Evolutionary conservation across 2,329 filamentous ascomycete genomes (phyloP).

Genomic region (Ascochyta lentis): DNA sequence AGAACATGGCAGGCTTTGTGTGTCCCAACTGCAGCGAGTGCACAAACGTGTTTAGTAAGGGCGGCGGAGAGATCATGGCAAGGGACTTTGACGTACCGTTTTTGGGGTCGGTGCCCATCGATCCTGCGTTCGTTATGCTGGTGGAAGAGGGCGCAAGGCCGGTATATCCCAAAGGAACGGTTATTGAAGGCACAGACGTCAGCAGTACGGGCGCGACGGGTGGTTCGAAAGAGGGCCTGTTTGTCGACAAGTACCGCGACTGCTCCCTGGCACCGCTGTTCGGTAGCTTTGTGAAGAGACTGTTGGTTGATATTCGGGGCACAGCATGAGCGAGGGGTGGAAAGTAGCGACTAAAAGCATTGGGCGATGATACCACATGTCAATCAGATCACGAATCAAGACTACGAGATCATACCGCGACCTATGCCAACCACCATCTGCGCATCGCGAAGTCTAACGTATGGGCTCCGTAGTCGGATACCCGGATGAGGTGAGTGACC

Average conservation of each 20-base stretch:
- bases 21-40: conserved; percentile 79
- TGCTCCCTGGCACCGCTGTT: conserved; percentile 77
- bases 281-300: conserved; percentile 64
- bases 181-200: conserved; percentile 43
- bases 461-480: no score
- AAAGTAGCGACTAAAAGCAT: neutral
- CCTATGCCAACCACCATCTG: neutral
- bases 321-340: conserved; percentile 8
- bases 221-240: conserved; percentile 42
- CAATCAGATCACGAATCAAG: neutral
- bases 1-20: conserved; percentile 97
- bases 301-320: conserved; percentile 49
- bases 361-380: neutral
- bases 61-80: conserved; percentile 89
- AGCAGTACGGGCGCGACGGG: conserved; percentile 30
- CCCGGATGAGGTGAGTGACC: neutral
- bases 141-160: conserved; percentile 77
- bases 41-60: conserved; percentile 91
- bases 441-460: no score
- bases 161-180: conserved; percentile 72
- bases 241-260: conserved; percentile 75
- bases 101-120: conserved; percentile 86
- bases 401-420: neutral
- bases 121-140: conserved; percentile 87
- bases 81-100: conserved; percentile 84